phyloP scores from a whole-genome alignment of 805 yeast species.

The Metschnikowia cubensis region DNA sequence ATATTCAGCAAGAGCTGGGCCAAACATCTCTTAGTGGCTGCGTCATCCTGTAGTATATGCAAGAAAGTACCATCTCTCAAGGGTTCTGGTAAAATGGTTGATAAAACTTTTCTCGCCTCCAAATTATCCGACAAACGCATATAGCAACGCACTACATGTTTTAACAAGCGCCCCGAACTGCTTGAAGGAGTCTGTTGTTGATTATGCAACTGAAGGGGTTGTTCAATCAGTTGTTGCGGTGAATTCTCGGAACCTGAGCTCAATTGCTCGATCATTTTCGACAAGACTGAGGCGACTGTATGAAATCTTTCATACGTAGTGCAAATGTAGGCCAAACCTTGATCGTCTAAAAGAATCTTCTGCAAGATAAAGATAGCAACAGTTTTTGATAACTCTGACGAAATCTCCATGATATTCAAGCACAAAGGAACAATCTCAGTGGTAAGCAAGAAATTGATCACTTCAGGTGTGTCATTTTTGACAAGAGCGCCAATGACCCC shows the following conservation, averaged over 20 bases:
- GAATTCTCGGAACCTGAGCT: slow-evolving; percentile 50
- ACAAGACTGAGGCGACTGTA: slow-evolving; percentile 86
- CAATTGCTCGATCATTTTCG: slow-evolving; percentile 84
- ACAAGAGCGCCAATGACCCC: slow-evolving; percentile 98
- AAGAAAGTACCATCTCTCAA: slow-evolving; percentile 84
- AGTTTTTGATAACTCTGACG: slow-evolving; percentile 89
- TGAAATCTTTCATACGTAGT: slow-evolving; percentile 93
- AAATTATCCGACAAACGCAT: slow-evolving; percentile 83
- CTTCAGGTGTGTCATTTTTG: slow-evolving; percentile 93
- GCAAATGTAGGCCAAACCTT: slow-evolving; percentile 87
- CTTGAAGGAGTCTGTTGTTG: slow-evolving; percentile 23
- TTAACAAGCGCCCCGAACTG: slow-evolving; percentile 74
- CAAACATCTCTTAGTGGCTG: slow-evolving; percentile 81
- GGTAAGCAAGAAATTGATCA: slow-evolving; percentile 83
- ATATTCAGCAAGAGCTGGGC: slow-evolving; percentile 75
- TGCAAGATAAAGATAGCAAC: slow-evolving; percentile 96
- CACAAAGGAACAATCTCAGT: slow-evolving; percentile 96
- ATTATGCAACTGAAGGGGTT: slow-evolving; percentile 2
- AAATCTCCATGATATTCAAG: slow-evolving; percentile 89
- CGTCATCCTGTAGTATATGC: slow-evolving; percentile 74
- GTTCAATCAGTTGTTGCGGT: slow-evolving; percentile 8
- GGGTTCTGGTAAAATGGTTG: slow-evolving; percentile 80
- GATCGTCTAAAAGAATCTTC: slow-evolving; percentile 86
- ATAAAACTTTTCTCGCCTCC: slow-evolving; percentile 85
- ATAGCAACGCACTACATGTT: slow-evolving; percentile 93